These are phyloP conservation scores for Colletotrichum eleusines DNA, from an alignment of 2,329 filamentous ascomycete species.

Conservation along the genomic window DNA sequence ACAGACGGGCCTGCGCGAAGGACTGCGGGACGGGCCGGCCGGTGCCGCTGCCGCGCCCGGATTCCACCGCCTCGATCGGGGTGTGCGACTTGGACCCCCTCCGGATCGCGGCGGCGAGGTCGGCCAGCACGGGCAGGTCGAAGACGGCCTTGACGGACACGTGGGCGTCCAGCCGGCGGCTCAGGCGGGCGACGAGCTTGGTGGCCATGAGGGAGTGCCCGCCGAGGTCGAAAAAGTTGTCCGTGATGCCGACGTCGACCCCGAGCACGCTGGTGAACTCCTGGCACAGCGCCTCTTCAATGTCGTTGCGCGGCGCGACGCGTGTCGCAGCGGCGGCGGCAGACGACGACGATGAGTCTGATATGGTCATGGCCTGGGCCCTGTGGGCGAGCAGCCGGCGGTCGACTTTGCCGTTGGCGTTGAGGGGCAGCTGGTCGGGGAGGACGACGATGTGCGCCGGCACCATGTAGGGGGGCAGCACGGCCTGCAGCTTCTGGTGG, in stretches of 20 bases:
- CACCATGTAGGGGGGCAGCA: conserved; percentile 45
- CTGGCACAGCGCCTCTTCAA: conserved; percentile 39
- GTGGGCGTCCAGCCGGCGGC: conserved; percentile 17
- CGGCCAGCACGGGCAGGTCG: conserved; percentile 3
- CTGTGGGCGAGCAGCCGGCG: conserved; percentile 18
- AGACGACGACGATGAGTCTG: too few species aligned
- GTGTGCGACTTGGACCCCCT: background rate
- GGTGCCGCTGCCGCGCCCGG: background rate
- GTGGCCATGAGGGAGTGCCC: conserved; percentile 40
- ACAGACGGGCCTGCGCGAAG: conserved; percentile 9
- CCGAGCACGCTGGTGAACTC: conserved; percentile 21
- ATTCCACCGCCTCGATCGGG: background rate
- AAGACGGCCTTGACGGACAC: conserved; percentile 39
- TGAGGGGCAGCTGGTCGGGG: conserved; percentile 46
- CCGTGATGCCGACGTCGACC: conserved; percentile 25
- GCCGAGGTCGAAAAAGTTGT: conserved; percentile 42
- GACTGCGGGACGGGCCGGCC: background rate
- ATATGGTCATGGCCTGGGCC: too few species aligned
- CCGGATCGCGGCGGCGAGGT: conserved; percentile 1
- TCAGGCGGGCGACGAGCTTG: conserved; percentile 8
- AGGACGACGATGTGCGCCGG: conserved; percentile 43
- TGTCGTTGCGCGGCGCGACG: conserved; percentile 36
- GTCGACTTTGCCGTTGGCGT: conserved; percentile 46
- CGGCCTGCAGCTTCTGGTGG: background rate
- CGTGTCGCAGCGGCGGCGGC: background rate